Conservation (phyloP, 306 rosid species). For the Fragaria iinumae region DNA sequence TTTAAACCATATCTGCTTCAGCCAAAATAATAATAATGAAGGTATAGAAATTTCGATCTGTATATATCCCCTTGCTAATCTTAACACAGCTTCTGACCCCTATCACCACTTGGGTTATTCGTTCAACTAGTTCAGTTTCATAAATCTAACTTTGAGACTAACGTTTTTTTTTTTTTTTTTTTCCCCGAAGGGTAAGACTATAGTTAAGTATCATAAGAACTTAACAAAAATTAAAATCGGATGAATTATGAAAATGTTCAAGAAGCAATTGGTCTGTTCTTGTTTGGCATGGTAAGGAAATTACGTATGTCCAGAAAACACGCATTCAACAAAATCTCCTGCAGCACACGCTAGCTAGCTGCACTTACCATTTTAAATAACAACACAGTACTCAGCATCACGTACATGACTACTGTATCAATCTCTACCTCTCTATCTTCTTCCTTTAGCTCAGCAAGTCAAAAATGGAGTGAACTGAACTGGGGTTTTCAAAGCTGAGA, state of each 20-base stretch:
- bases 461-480: not conserved
- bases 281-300: not conserved
- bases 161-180: too few species aligned
- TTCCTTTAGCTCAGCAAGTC: not conserved
- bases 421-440: not conserved
- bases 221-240: too few species aligned
- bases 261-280: not conserved
- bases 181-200: too few species aligned
- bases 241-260: not conserved
- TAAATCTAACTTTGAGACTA: too few species aligned
- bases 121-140: too few species aligned
- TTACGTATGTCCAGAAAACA: slow-evolving; percentile 3
- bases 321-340: not conserved
- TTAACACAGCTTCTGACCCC: too few species aligned
- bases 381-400: not conserved
- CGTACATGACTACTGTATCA: not conserved
- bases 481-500: not conserved
- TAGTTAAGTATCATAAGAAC: too few species aligned
- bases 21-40: too few species aligned
- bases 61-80: too few species aligned
- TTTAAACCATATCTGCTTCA: too few species aligned
- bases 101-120: too few species aligned
- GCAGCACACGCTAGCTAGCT: not conserved
- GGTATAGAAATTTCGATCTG: too few species aligned
- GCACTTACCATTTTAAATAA: not conserved